Base-by-base conservation (phyloP, 169 alveolate species). In the Theileria sp. region DNA sequence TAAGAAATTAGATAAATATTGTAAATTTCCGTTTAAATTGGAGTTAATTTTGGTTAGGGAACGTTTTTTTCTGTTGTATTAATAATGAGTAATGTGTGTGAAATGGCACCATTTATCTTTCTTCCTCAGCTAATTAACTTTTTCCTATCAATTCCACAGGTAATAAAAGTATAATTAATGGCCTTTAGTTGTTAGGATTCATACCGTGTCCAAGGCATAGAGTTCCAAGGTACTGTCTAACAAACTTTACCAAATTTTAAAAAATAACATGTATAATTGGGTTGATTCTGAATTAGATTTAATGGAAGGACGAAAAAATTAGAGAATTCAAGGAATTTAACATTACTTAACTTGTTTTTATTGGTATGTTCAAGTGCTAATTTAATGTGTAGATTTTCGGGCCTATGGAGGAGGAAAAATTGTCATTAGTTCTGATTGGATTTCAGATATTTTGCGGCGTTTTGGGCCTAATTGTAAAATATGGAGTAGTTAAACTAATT, bases 111-210 rank as follows among this genome's bases (percentile, higher is more conserved):
- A 32, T 44, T 96, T 51, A 88, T 97, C 64, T 95, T 95, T 84
- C 85, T 96, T 38, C 99, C 99, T 19, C 97, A 97, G 80, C 87
- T 96, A n/a, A 68, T 95, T 25, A 97, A 97, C 92, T 97, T 96
- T 86, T 49, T 95, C 0, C 73, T 95, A 60, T 92, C 97, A 30
- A 56, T 94, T 28, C 99, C 99, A 6, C 95, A 97, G 86, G 89
- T 83, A 51, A 3, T 36, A 32, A 19, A 23, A 25, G 12, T 8
- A 19, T n/a, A 15, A 4, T 5, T 19, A 10, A 38, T 23, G 3
- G 19, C 19, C 34, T 19, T 28, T 64, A 83, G 90, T 88, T 97
- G 51, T 68, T 95, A 49, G 97, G 97, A 76, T 83, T 96, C 26
- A 75, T 89, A 58, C 89, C 80, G 34, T 95, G 98, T 80, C 98